Base-by-base conservation (phyloP, 129 eudicot genomes). In the Arctium minus region DNA sequence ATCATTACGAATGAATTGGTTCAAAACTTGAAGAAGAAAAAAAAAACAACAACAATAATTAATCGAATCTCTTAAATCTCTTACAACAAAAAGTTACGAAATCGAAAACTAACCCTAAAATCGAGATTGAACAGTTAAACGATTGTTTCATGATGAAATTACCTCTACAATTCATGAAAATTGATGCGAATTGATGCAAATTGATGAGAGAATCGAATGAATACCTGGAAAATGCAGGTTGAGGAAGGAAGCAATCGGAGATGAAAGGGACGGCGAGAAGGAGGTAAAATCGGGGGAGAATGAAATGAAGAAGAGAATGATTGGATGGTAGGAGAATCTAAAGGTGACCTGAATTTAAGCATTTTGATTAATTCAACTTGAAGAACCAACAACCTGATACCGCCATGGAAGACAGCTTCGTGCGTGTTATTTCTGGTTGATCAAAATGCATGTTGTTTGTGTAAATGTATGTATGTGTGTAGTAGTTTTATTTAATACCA, bases 211-310 rank as follows among this genome's bases (percentile, higher is more conserved):
- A 38, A 1, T 22, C 27, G 76, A 84, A 70, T 35, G 68, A 77
- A 73, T 74, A 89, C 92, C 92, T 83, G 82, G 86, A 30, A 39
- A 81, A 50, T 84, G 86, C 83, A 62, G 82, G 79, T 83, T 77
- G 87, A 83, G 36, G 87, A 75, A 72, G 85, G 78, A 81, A 73
- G 44, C 46, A 87, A 88, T 79, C 68, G 72, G 85, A 53, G 90
- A 82, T 80, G 73, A 83, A 82, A 82, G 74, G 70, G 72, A 81
- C 77, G 85, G 64, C 81, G 77, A 22, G 17, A 4, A 70, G 74
- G 80, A 83, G 77, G 70, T 65, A 27, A 79, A 84, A 79, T 32
- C 8, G 65, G 73, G 42, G 68, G 30, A 8, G 18, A 11, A 11
- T 10, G 56, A 46, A 50, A 50, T 50, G 64, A 13, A 12, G 64